Evolutionary conservation across 208 protist genomes (phyloP), one percentile per base, ranked within the genome.

Genomic region (Acanthamoeba quina): DNA sequence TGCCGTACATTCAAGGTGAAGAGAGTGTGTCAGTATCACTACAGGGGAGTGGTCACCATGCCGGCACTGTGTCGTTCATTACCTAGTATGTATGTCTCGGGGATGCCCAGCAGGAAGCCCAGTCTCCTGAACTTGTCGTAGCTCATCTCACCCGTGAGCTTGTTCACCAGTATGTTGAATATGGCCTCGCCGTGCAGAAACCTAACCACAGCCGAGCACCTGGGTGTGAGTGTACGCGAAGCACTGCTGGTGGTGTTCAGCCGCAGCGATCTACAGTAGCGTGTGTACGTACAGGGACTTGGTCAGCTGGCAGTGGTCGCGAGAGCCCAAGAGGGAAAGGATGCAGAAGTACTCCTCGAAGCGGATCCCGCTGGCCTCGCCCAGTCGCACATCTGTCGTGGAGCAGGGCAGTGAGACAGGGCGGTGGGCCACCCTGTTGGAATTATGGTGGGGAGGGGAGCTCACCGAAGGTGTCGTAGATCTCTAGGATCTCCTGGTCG

Each of bases 331-430:
- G 5, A 93, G 31, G 26, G 68, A 29, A 13, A 93, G 68, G 26
- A 93, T 93, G 66, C 52, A 54, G 34, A 93, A 85, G 68, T 64
- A 93, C 68, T 93, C 90, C 90, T 93, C 90, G n/a, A 93, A 93
- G 6, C 54, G 54, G n/a, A 93, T 93, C 11, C 90, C 70, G 34
- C 90, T 82, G 68, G 56, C 13, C 37, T 74, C 85, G 0, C 62
- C 85, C 60, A 91, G 11, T 44, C 85, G 3, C 34, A 74, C 85
- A 74, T 91, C 85, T 91, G 52, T n/a, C 11, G 21, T 64, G 21
- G 21, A 62, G 29, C 26, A 19, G 11, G 5, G 34, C 10, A 34
- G 62, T 5, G 13, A 66, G 37, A 91, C 9, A 24, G 26, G 49
- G 13, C 58, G 62, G 2, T 15, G 13, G 31, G 31, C 13, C 10